These are phyloP conservation scores for Barbarea vulgaris DNA, from an alignment of 345 rosid species.

Conservation along the genomic window DNA sequence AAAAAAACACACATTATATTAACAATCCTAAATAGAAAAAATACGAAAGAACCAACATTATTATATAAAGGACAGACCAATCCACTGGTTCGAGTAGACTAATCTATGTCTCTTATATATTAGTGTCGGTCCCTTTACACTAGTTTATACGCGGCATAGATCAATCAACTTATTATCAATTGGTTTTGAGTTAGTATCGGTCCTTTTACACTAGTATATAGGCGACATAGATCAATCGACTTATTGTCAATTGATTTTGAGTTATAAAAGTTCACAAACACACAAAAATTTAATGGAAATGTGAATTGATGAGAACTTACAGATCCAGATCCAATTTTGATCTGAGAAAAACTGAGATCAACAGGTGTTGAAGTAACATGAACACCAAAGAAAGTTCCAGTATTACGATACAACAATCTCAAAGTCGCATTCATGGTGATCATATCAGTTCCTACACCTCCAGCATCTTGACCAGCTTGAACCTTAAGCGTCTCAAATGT, in stretches of 20 bases:
- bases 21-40: no score
- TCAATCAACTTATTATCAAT: no score
- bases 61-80: no score
- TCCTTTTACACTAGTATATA: no score
- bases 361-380: conserved; percentile 79
- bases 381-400: conserved; percentile 92
- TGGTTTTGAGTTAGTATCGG: no score
- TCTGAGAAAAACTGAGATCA: conserved; percentile 67
- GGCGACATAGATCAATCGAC: no score
- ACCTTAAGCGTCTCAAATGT: conserved; percentile 70
- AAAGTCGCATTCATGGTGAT: conserved; percentile 77
- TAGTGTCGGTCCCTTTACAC: not conserved
- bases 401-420: conserved; percentile 75
- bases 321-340: conserved; percentile 74
- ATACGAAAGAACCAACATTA: not conserved
- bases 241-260: not conserved
- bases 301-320: conserved; percentile 49
- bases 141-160: not conserved
- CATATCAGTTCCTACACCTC: conserved; percentile 93
- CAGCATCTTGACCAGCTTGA: conserved; percentile 92
- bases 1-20: not conserved
- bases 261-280: not conserved
- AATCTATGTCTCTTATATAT: no score
- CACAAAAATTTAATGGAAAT: no score
- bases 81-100: no score